Conservation (phyloP, 148 eudicot species). For the Dysphania ambrosioides region DNA sequence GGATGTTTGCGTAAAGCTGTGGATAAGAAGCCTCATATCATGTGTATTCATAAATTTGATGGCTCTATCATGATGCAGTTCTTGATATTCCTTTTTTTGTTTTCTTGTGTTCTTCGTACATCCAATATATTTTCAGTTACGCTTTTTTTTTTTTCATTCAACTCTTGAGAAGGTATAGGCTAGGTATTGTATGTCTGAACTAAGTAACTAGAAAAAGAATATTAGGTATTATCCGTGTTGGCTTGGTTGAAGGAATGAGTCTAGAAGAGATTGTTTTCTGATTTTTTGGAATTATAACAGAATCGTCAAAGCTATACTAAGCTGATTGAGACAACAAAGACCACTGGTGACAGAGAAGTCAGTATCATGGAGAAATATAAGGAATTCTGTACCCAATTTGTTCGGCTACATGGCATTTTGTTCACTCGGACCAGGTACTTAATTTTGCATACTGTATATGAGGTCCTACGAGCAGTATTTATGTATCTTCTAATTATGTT, state of each 20-base stretch:
- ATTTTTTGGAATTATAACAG: conserved; percentile 2
- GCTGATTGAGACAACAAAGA: conserved; percentile 36
- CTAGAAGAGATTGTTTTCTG: not conserved
- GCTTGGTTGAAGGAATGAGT: not conserved
- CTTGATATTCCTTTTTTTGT: not conserved
- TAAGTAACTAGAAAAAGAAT: not conserved
- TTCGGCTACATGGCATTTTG: conserved; percentile 53
- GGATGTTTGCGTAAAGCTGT: not conserved
- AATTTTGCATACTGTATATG: conserved; percentile 3
- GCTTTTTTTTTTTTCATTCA: no score
- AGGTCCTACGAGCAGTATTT: not conserved
- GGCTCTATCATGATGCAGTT: not conserved
- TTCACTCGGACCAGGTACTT: conserved; percentile 52
- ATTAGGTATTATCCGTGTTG: not conserved
- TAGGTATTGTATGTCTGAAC: not conserved
- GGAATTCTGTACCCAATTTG: conserved; percentile 44
- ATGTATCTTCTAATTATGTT: conserved; percentile 7
- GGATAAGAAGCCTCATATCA: not conserved
- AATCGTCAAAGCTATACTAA: conserved; percentile 39
- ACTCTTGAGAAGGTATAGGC: not conserved
- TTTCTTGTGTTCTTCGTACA: not conserved
- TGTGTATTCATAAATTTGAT: not conserved
- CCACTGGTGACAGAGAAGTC: conserved; percentile 21
- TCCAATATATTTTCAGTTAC: not conserved
- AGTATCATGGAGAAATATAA: conserved; percentile 32